Percentiles rank a stretch among this genome's conserved stretches.
These are phyloP conservation scores for Pyropia haitanensis DNA, from an alignment of 23 red algal species.

Conservation along the genomic window DNA sequence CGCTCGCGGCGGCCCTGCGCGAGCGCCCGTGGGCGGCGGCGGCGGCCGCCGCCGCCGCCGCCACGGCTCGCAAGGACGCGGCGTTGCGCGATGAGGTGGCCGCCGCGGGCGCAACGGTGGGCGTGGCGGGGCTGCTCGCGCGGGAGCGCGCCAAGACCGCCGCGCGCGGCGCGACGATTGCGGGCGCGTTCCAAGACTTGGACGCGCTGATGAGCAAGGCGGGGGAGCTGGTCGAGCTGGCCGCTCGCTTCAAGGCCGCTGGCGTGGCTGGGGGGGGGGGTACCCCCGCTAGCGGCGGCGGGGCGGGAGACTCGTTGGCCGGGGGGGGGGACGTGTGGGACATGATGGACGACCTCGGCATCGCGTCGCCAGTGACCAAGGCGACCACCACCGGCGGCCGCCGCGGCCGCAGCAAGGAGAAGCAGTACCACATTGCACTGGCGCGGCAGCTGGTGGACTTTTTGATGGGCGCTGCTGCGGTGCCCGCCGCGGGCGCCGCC, in stretches of 20 bases:
- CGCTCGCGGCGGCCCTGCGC: too few relatives aligned
- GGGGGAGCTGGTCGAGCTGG: constrained; percentile 57
- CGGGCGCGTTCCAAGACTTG: constrained; percentile 36
- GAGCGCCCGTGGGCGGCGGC: too few relatives aligned
- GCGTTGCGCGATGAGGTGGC: too few relatives aligned
- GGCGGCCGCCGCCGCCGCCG: too few relatives aligned
- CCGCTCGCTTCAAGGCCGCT: constrained; percentile 25
- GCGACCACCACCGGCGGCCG: constrained; percentile 27
- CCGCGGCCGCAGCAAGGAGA: constrained; percentile 14
- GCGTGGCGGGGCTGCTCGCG: constrained; percentile 30
- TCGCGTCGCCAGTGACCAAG: constrained; percentile 71
- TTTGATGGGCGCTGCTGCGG: constrained; percentile 4
- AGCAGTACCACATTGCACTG: constrained; percentile 47
- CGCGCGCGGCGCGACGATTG: constrained; percentile 23
- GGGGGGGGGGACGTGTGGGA: constrained; percentile 32
- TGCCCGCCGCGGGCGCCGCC: too few relatives aligned
- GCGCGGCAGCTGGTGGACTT: constrained; percentile 45
- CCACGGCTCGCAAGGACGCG: too few relatives aligned
- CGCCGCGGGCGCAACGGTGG: background rate
- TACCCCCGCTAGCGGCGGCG: background rate
- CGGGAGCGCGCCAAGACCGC: constrained; percentile 21
- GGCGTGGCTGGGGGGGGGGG: constrained; percentile 17
- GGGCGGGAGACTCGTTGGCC: background rate
- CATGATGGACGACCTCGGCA: constrained; percentile 76
- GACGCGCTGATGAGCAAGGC: constrained; percentile 45